Percentiles rank a stretch among this genome's conserved stretches.
phyloP scores from a whole-genome alignment of 495 filamentous ascomycete species.

The Extremus antarcticus region DNA sequence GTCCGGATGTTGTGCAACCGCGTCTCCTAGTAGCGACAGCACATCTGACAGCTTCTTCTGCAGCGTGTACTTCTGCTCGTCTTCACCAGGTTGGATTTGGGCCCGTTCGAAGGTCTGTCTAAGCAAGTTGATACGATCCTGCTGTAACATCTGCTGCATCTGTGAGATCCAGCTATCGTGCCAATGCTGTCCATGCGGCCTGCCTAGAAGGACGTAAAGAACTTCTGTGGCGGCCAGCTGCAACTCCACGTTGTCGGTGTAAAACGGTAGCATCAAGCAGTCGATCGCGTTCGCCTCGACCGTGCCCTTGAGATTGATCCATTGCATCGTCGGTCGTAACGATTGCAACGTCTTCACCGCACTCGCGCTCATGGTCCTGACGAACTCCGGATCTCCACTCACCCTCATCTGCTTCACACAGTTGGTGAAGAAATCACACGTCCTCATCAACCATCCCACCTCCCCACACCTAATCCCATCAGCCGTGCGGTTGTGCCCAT shows the following conservation, averaged over 20 bases:
- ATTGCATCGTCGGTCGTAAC: constrained; percentile 64
- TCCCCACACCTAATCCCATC: constrained; percentile 50
- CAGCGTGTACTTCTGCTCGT: constrained; percentile 78
- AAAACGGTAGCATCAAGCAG: constrained; percentile 53
- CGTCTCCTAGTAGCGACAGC: constrained; percentile 72
- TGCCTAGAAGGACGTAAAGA: constrained; percentile 6
- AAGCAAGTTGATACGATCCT: constrained; percentile 8
- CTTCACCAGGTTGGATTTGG: constrained; percentile 43
- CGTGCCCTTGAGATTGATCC: constrained; percentile 77
- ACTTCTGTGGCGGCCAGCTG: constrained; percentile 16
- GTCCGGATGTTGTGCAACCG: constrained; percentile 60
- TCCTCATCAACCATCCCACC: constrained; percentile 78
- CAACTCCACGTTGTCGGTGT: constrained; percentile 11
- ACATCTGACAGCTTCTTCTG: constrained; percentile 91
- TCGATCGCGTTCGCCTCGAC: constrained; percentile 56
- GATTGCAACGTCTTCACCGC: constrained; percentile 59
- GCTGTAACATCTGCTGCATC: constrained; percentile 5
- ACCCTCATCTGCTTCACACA: constrained; percentile 45
- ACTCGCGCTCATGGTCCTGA: background rate
- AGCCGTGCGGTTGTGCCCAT: background rate
- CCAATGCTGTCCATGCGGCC: constrained; percentile 6
- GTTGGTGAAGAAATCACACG: constrained; percentile 60
- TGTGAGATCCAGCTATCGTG: constrained; percentile 10
- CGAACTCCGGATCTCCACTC: background rate
- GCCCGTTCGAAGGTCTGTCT: constrained; percentile 19